Percentiles rank a stretch among this genome's conserved stretches.
These are phyloP conservation scores for Fusarium nodosum DNA, from an alignment of 2,329 filamentous ascomycete species.

Conservation along the genomic window DNA sequence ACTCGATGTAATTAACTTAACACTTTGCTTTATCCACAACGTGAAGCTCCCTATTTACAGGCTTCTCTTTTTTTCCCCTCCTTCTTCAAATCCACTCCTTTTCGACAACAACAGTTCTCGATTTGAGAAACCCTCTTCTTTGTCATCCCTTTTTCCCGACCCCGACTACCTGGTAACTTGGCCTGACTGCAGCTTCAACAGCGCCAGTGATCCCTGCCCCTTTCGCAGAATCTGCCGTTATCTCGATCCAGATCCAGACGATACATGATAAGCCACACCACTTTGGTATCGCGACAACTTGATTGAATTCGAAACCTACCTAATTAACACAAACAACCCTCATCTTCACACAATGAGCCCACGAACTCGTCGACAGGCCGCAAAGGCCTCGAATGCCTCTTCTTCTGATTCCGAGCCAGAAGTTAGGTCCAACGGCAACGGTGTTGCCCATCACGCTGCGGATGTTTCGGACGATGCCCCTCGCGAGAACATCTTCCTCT, in stretches of 20 bases:
- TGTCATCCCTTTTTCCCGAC: background rate
- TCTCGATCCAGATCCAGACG: conserved; percentile 33
- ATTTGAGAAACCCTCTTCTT: conserved; percentile 6
- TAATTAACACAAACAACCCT: conserved; percentile 17
- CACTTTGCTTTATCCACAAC: conserved; percentile 20
- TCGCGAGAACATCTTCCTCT: conserved; percentile 83
- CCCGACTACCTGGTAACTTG: conserved; percentile 2
- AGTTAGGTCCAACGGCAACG: conserved; percentile 58
- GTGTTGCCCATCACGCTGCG: conserved; percentile 55
- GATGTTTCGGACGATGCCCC: conserved; percentile 56
- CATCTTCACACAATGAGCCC: conserved; percentile 54
- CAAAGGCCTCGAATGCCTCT: conserved; percentile 52
- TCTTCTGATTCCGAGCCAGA: conserved; percentile 51
- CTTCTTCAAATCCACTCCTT: conserved; percentile 50
- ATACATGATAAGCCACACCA: conserved; percentile 45
- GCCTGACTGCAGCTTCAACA: conserved; percentile 38
- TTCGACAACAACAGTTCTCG: conserved; percentile 6
- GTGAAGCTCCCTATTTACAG: conserved; percentile 23
- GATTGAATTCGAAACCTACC: conserved; percentile 26
- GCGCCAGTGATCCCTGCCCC: conserved; percentile 44
- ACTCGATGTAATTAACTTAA: conserved; percentile 21
- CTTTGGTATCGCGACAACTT: conserved; percentile 33
- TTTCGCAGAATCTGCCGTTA: conserved; percentile 45
- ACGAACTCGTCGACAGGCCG: conserved; percentile 57
- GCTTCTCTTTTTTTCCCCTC: conserved; percentile 26